These are phyloP conservation scores for Nicotiana paniculata DNA, from an alignment of 257 asterid genomes.

Conservation along the genomic window DNA sequence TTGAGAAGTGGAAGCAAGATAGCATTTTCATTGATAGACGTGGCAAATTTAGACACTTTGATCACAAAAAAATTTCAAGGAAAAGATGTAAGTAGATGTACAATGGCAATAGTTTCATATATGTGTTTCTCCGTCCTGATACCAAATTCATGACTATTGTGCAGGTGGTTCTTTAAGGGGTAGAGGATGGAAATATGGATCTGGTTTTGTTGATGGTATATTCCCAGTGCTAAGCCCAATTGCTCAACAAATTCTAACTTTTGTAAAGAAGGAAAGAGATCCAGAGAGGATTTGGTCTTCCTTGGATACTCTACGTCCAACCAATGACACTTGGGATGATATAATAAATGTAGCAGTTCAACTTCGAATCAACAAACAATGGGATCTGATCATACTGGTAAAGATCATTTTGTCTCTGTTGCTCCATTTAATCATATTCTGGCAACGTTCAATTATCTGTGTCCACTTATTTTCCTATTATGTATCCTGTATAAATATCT, in stretches of 20 bases:
- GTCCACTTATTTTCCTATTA: background rate
- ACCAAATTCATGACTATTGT: constrained; percentile 9
- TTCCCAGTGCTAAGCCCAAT: constrained; percentile 82
- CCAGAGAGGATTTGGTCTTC: constrained; percentile 46
- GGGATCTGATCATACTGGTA: constrained; percentile 69
- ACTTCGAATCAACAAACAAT: constrained; percentile 65
- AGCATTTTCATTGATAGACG: constrained; percentile 58
- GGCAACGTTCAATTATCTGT: background rate
- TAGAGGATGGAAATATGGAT: constrained; percentile 90
- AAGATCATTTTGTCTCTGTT: background rate
- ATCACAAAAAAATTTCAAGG: constrained; percentile 72
- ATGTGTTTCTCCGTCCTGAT: background rate
- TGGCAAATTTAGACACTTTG: constrained; percentile 52
- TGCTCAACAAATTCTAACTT: constrained; percentile 58
- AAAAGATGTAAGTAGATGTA: constrained; percentile 39
- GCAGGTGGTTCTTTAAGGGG: constrained; percentile 87
- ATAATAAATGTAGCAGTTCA: constrained; percentile 67
- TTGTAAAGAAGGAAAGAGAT: constrained; percentile 48
- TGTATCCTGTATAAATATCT: no score
- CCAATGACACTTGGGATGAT: constrained; percentile 73
- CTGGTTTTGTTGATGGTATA: constrained; percentile 83
- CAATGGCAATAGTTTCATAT: background rate
- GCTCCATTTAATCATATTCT: background rate
- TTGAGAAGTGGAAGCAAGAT: constrained; percentile 59
- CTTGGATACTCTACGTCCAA: constrained; percentile 58